phyloP scores from a whole-genome alignment of 495 filamentous ascomycete species.

The Tetracladium setigerum region DNA sequence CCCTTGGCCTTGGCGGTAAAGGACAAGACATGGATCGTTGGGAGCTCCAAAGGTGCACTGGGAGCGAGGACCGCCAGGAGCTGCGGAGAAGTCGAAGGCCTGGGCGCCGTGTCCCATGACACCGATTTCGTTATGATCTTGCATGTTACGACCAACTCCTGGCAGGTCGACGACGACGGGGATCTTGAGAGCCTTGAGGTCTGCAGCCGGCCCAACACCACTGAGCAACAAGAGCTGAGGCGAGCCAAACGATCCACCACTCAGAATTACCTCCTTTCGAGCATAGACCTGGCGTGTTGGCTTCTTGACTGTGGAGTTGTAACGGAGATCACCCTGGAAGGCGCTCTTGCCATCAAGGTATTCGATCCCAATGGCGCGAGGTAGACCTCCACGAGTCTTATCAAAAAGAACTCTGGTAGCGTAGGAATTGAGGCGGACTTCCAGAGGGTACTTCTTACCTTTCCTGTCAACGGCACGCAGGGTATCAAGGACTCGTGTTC shows the following conservation, averaged over 20 bases:
- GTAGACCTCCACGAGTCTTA: constrained; percentile 28
- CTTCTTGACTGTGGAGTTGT: constrained; percentile 23
- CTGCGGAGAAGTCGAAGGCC: constrained; percentile 22
- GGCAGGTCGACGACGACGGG: constrained; percentile 38
- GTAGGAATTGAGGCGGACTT: constrained; percentile 50
- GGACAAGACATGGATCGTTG: constrained; percentile 23
- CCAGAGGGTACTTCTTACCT: constrained; percentile 50
- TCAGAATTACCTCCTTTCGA: constrained; percentile 53
- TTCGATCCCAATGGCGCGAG: constrained; percentile 49
- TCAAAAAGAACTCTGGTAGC: constrained; percentile 54
- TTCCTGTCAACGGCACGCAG: too few species aligned
- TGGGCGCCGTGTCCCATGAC: constrained; percentile 32
- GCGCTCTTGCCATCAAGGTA: constrained; percentile 51
- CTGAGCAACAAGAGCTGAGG: constrained; percentile 37
- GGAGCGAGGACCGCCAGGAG: constrained; percentile 20
- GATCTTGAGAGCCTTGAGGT: constrained; percentile 24
- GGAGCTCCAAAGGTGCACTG: constrained; percentile 23
- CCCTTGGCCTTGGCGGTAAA: constrained; percentile 14
- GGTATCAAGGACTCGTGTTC: too few species aligned
- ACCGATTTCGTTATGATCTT: too few species aligned
- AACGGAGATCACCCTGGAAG: constrained; percentile 49
- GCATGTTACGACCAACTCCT: constrained; percentile 47
- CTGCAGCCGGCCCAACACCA: neutral
- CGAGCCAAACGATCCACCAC: constrained; percentile 53
- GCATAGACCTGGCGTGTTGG: constrained; percentile 40